Conservation (phyloP, 495 filamentous ascomycete genomes). For the Xylaria grammica region DNA sequence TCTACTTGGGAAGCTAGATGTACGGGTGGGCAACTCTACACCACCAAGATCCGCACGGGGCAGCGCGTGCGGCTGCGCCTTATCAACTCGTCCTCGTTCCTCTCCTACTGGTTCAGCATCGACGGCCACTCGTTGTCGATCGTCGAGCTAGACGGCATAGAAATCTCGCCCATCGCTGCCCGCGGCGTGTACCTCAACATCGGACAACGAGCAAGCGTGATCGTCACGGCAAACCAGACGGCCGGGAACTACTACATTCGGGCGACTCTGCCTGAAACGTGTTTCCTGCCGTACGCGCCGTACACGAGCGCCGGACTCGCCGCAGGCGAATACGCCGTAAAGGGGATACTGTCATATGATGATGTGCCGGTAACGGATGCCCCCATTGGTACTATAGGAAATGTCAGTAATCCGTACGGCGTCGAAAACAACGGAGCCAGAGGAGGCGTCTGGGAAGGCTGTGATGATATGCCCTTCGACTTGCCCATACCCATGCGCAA, state of each 20-base stretch:
- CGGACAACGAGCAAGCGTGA: conserved; percentile 34
- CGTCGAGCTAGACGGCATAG: conserved; percentile 39
- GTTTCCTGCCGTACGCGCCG: conserved; percentile 37
- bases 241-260: conserved; percentile 37
- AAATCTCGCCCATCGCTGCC: conserved; percentile 31
- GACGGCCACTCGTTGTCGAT: conserved; percentile 39
- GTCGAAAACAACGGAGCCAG: conserved; percentile 34
- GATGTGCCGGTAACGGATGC: conserved; percentile 1
- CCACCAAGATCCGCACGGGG: conserved; percentile 21
- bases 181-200: conserved; percentile 39
- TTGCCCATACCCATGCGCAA: conserved; percentile 37
- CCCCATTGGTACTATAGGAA: conserved; percentile 32
- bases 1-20: conserved; percentile 21
- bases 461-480: conserved; percentile 42
- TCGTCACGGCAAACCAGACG: conserved; percentile 35
- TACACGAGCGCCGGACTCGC: conserved; percentile 36
- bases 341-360: conserved; percentile 33
- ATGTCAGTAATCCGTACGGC: conserved; percentile 38
- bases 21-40: conserved; percentile 32
- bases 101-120: conserved; percentile 38
- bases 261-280: conserved; percentile 34
- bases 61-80: conserved; percentile 31
- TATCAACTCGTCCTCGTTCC: conserved; percentile 35
- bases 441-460: conserved; percentile 41
- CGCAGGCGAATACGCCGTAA: conserved; percentile 26